phyloP scores from a whole-genome alignment of 208 protist genomes.

The Acanthamoeba lenticulata region DNA sequence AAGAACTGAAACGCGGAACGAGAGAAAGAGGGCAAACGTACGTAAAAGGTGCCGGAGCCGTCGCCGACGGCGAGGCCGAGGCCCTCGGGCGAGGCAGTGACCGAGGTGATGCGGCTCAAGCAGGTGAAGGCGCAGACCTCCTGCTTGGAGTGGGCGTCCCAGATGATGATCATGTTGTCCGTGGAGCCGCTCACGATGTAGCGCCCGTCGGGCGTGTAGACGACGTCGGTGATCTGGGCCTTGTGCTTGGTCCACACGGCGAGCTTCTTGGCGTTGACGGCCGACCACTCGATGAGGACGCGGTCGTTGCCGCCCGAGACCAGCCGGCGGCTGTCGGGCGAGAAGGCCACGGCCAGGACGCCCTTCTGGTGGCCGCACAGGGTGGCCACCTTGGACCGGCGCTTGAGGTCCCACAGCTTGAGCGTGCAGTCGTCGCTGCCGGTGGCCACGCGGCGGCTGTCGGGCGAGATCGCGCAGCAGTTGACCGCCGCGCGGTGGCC shows the following conservation, averaged over 20 bases:
- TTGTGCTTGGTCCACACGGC: conserved; percentile 57
- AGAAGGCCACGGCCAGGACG: conserved; percentile 67
- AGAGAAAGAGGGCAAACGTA: background rate
- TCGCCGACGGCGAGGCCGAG: conserved; percentile 34
- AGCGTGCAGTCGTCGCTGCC: conserved; percentile 46
- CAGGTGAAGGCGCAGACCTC: conserved; percentile 53
- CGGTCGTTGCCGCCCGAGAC: conserved; percentile 14
- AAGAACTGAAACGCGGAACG: background rate
- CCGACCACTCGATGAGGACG: background rate
- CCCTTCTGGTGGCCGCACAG: conserved; percentile 77
- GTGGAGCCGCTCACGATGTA: conserved; percentile 52
- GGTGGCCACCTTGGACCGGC: conserved; percentile 37
- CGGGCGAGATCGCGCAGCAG: conserved; percentile 27
- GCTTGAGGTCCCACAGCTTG: conserved; percentile 27
- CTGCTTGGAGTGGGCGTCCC: conserved; percentile 30
- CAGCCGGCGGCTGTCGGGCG: background rate
- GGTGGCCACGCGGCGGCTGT: conserved; percentile 32
- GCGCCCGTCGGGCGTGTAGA: conserved; percentile 63
- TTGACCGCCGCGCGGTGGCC: conserved; percentile 54
- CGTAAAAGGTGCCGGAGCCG: conserved; percentile 32
- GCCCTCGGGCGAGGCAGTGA: conserved; percentile 13
- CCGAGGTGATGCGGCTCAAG: conserved; percentile 47
- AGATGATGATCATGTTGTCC: conserved; percentile 54
- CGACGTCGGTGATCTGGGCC: conserved; percentile 16
- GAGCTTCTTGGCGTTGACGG: conserved; percentile 43